Percentiles rank a stretch among this genome's conserved stretches.
These are phyloP conservation scores for Saccharomyces hybrid DNA, from an alignment of 1,139 yeast species.

Conservation along the genomic window DNA sequence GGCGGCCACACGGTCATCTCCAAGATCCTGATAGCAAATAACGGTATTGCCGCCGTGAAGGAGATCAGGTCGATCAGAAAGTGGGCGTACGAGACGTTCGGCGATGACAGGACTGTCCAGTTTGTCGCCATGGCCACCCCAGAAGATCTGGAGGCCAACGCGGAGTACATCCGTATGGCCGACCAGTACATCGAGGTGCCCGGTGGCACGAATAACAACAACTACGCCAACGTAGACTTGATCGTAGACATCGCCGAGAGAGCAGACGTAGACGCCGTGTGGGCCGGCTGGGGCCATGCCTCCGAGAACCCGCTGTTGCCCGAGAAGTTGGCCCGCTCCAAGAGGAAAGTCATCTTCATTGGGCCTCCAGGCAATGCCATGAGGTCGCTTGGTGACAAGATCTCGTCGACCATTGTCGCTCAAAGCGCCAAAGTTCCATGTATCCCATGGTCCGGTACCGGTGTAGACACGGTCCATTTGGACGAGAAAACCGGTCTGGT, in stretches of 20 bases:
- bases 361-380: slow-evolving; percentile 99
- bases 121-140: slow-evolving; percentile 99
- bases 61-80: slow-evolving; percentile 94
- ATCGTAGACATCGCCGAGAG: slow-evolving; percentile 97
- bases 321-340: slow-evolving; percentile 84
- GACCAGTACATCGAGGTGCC: slow-evolving; percentile 98
- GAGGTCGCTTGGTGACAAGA: slow-evolving; percentile 97
- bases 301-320: slow-evolving; percentile 94
- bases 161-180: slow-evolving; percentile 97
- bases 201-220: slow-evolving; percentile 97
- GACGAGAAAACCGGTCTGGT: slow-evolving; percentile 70
- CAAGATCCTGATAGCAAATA: slow-evolving; percentile 85
- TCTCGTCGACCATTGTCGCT: slow-evolving; percentile 94
- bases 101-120: slow-evolving; percentile 85
- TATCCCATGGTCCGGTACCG: slow-evolving; percentile 99
- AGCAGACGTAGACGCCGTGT: slow-evolving; percentile 92
- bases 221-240: slow-evolving; percentile 93
- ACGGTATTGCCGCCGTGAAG: slow-evolving; percentile 98
- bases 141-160: slow-evolving; percentile 92
- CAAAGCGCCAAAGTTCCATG: slow-evolving; percentile 97
- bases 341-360: slow-evolving; percentile 80
- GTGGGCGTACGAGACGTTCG: slow-evolving; percentile 98
- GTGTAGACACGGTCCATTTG: slow-evolving; percentile 71
- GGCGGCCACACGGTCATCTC: slow-evolving; percentile 95
- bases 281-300: slow-evolving; percentile 99